Base-by-base conservation (phyloP, 345 rosid species). In the Populus euphratica region DNA sequence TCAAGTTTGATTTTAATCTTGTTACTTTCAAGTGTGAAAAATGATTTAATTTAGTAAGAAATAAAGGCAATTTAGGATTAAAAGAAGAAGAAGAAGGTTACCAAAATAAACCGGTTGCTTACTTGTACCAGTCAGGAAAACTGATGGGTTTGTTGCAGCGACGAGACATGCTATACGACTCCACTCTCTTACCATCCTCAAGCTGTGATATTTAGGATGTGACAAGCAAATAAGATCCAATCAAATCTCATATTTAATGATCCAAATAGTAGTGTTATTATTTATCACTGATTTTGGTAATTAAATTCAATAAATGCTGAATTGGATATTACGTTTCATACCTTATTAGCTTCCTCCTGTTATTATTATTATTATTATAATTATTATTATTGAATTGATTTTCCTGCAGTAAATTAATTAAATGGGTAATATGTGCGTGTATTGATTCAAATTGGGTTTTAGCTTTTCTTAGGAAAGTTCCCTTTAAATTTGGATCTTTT, bases 71-170 rank as follows among this genome's bases (percentile, higher is more conserved):
- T 80, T 81, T 36, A 25, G 84, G 77, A 36, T 81, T 29, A 80
- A 16, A 56, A 25, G 47, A 21, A 23, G 23, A 21, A 23, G 23
- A 17, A 77, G 10, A 2, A 27, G 77, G 43, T 31, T 71, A 27
- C 87, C 79, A 72, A 63, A 77, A 75, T 73, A 33, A 82, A 78
- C 77, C 73, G 75, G 73, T 59, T 78, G 80, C 74, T 84, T 36
- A 36, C 77, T 81, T 73, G 81, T 76, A 29, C 79, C 64, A 65
- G 87, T 77, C 85, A 79, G 73, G 44, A 79, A 72, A 79, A 77
- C 75, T 81, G 83, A 79, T 54, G 59, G 66, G 83, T 85, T 80
- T 44, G 90, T 90, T 82, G 85, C 77, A 85, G 83, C 91, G 79
- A 82, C 75, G 87, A 52, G 80, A 76, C 85, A 68, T 74, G 68